These are phyloP conservation scores for Chionographis japonica DNA, from an alignment of 106 monocot genomes.

Conservation along the genomic window DNA sequence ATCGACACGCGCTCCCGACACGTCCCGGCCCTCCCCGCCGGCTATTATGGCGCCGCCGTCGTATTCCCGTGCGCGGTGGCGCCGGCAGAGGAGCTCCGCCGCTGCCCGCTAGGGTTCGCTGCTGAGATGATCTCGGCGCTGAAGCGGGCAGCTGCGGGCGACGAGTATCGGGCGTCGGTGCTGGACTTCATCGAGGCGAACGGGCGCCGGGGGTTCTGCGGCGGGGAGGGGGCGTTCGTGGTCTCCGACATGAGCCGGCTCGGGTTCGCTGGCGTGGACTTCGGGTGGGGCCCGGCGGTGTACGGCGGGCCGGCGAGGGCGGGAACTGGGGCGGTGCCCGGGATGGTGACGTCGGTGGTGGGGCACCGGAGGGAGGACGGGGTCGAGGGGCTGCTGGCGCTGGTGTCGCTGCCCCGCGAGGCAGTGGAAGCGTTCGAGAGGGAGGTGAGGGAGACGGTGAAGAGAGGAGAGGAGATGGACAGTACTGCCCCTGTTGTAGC, in stretches of 20 bases:
- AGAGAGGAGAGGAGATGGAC: not conserved
- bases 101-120: not conserved
- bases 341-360: slow-evolving; percentile 6
- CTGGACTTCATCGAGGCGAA: slow-evolving; percentile 6
- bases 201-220: not conserved
- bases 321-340: slow-evolving; percentile 1
- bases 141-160: not conserved
- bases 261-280: slow-evolving; percentile 3
- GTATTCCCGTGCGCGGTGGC: not conserved
- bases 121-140: not conserved
- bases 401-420: not conserved
- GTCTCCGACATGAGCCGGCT: slow-evolving; percentile 7
- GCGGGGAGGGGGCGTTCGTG: not conserved
- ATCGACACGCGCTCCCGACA: slow-evolving; percentile 4
- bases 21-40: not conserved
- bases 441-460: not conserved
- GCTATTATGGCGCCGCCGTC: slow-evolving; percentile 5
- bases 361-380: slow-evolving; percentile 6
- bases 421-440: slow-evolving; percentile 4
- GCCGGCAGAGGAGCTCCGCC: not conserved
- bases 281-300: slow-evolving; percentile 3
- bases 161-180: not conserved
- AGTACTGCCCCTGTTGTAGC: not conserved
- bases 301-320: slow-evolving; percentile 7
- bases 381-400: slow-evolving; percentile 6